A percentile compares a stretch with the other conserved stretches of the same genome.
Conservation (phyloP, 2,329 filamentous ascomycete genomes). For the Cordyceps cicadae region DNA sequence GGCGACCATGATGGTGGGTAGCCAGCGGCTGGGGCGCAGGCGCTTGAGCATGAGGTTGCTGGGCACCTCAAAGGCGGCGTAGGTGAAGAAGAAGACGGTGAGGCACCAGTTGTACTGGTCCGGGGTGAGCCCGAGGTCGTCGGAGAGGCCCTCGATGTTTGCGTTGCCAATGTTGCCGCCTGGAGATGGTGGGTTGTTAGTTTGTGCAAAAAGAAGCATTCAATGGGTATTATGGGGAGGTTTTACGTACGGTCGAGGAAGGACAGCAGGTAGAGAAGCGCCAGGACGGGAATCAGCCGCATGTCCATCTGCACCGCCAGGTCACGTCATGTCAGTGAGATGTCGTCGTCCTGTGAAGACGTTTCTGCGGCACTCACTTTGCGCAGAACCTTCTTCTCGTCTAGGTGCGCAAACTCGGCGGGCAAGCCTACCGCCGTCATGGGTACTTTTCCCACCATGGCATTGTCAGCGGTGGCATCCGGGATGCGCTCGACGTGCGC, state of each 20-base stretch:
- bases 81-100: conserved; percentile 34
- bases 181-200: neutral
- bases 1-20: conserved; percentile 60
- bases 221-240: neutral
- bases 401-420: conserved; percentile 29
- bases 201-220: neutral
- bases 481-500: conserved; percentile 2
- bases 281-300: conserved; percentile 48
- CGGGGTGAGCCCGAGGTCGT: conserved; percentile 2
- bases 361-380: conserved; percentile 25
- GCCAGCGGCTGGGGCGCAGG: conserved; percentile 63
- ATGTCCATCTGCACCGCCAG: conserved; percentile 31
- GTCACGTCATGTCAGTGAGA: neutral
- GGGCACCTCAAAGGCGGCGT: conserved; percentile 52
- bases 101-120: conserved; percentile 31
- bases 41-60: conserved; percentile 71
- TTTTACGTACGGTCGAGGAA: conserved; percentile 45
- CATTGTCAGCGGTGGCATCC: neutral
- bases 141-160: conserved; percentile 19
- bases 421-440: neutral
- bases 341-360: neutral
- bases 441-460: neutral
- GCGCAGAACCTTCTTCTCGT: conserved; percentile 44
- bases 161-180: conserved; percentile 12
- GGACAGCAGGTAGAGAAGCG: conserved; percentile 53